A percentile compares a stretch with the other conserved stretches of the same genome.
phyloP scores from a whole-genome alignment of 2,329 filamentous ascomycete species.

The Zymoseptoria pseudotritici region DNA sequence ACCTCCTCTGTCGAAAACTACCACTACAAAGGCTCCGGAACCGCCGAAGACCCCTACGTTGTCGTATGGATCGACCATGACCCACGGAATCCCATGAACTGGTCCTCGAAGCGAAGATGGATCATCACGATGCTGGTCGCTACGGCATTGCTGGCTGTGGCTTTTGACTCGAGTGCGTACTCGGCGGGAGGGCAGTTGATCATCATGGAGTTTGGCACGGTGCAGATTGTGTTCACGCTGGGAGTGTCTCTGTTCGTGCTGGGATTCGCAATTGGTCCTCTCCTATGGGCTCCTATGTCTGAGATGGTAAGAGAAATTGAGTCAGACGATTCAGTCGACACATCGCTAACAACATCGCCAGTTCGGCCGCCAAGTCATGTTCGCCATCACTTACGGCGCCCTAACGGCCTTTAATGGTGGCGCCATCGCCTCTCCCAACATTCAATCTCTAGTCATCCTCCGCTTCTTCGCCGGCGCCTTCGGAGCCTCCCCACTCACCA shows the following conservation, averaged over 20 bases:
- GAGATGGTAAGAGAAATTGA: slow-evolving; percentile 41
- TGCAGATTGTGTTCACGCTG: slow-evolving; percentile 49
- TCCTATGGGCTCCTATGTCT: slow-evolving; percentile 43
- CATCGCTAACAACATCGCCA: not conserved
- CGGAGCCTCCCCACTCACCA: slow-evolving; percentile 38
- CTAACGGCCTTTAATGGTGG: slow-evolving; percentile 37
- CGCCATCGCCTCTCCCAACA: slow-evolving; percentile 38
- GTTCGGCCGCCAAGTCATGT: slow-evolving; percentile 41
- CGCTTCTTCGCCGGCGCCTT: slow-evolving; percentile 41
- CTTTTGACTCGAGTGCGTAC: slow-evolving; percentile 64
- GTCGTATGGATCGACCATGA: slow-evolving; percentile 63
- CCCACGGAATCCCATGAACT: slow-evolving; percentile 59
- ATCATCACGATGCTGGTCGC: slow-evolving; percentile 55
- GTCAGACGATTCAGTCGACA: too few species aligned
- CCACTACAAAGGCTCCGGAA: slow-evolving; percentile 44
- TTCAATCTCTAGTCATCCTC: slow-evolving; percentile 38
- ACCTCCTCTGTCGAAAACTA: slow-evolving; percentile 29
- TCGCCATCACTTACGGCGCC: slow-evolving; percentile 30
- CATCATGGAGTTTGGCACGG: slow-evolving; percentile 47
- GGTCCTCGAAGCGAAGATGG: slow-evolving; percentile 55
- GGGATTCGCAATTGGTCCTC: slow-evolving; percentile 51
- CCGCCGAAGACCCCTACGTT: slow-evolving; percentile 56
- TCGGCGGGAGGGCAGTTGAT: slow-evolving; percentile 51
- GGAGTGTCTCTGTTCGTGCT: slow-evolving; percentile 59
- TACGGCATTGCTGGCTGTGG: slow-evolving; percentile 58